Conservation (phyloP, 371 early-diverging fungal genomes). For the Mucor irregularis region DNA sequence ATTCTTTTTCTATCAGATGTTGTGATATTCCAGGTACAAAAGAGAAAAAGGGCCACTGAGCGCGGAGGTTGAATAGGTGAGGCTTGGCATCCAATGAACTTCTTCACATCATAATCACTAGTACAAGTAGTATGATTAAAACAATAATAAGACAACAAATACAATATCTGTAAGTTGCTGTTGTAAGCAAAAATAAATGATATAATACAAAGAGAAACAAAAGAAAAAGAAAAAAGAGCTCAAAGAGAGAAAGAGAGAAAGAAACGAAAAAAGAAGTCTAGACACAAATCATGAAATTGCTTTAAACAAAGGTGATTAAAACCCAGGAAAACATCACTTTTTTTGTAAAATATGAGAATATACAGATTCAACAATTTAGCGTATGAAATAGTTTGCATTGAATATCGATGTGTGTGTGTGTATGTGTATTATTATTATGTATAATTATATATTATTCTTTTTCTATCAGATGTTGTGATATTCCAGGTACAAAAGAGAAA, state of each 20-base stretch:
- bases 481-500: not conserved
- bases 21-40: not conserved
- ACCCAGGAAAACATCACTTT: no score
- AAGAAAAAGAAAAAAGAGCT: not conserved
- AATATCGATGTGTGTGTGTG: no score
- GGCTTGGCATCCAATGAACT: constrained; percentile 2
- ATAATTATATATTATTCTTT: not conserved
- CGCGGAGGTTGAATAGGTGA: not conserved
- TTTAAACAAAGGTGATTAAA: not conserved
- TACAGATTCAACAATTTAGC: no score
- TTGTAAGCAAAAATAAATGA: no score
- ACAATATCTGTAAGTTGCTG: no score
- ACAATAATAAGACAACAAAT: constrained; percentile 62
- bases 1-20: not conserved
- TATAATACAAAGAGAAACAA: no score
- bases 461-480: not conserved
- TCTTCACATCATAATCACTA: constrained; percentile 53
- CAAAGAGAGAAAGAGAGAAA: no score
- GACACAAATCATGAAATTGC: no score
- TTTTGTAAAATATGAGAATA: no score
- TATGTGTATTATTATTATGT: no score
- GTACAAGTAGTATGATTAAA: constrained; percentile 55
- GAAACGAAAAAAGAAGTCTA: not conserved
- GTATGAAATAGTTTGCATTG: no score
- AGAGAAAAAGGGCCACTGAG: not conserved